These are phyloP conservation scores for Cladosporium sp. DNA, from an alignment of 2,329 filamentous ascomycete species.

Conservation along the genomic window DNA sequence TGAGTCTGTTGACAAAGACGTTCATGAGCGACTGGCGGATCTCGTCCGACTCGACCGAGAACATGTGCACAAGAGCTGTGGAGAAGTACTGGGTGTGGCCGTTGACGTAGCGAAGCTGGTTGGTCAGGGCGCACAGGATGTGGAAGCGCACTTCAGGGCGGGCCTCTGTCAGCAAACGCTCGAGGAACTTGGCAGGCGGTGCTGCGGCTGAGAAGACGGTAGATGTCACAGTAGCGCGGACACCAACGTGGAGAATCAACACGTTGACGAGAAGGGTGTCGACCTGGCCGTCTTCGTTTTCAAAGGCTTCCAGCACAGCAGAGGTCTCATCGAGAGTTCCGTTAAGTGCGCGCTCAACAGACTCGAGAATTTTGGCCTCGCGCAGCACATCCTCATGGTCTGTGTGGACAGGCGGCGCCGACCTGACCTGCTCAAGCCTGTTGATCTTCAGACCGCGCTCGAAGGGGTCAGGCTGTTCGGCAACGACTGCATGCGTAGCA, in stretches of 20 bases:
- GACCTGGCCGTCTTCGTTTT: slow-evolving; percentile 49
- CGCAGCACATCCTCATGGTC: slow-evolving; percentile 58
- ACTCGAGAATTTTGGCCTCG: slow-evolving; percentile 54
- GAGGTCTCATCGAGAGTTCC: slow-evolving; percentile 69
- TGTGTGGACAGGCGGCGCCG: slow-evolving; percentile 64
- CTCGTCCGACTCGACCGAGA: slow-evolving; percentile 65
- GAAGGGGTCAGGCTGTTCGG: slow-evolving; percentile 71
- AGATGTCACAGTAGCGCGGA: slow-evolving; percentile 65
- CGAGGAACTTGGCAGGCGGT: slow-evolving; percentile 70
- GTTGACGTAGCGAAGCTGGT: slow-evolving; percentile 89
- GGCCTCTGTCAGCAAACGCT: slow-evolving; percentile 73
- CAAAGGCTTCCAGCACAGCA: slow-evolving; percentile 73
- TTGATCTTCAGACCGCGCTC: slow-evolving; percentile 74
- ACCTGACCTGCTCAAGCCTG: slow-evolving; percentile 70
- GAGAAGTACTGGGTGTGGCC: slow-evolving; percentile 91
- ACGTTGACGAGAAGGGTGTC: slow-evolving; percentile 69
- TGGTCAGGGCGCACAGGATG: slow-evolving; percentile 78
- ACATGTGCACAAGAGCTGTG: slow-evolving; percentile 79
- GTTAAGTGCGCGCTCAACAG: slow-evolving; percentile 54
- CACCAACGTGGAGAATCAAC: slow-evolving; percentile 78
- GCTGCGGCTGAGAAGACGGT: slow-evolving; percentile 65
- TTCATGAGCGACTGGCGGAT: slow-evolving; percentile 90
- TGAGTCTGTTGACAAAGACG: slow-evolving; percentile 81
- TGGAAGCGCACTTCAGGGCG: slow-evolving; percentile 79
- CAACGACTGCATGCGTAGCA: slow-evolving; percentile 65